Evolutionary conservation across 2,329 filamentous ascomycete species (phyloP).

Genomic region (Coniochaeta sp.): DNA sequence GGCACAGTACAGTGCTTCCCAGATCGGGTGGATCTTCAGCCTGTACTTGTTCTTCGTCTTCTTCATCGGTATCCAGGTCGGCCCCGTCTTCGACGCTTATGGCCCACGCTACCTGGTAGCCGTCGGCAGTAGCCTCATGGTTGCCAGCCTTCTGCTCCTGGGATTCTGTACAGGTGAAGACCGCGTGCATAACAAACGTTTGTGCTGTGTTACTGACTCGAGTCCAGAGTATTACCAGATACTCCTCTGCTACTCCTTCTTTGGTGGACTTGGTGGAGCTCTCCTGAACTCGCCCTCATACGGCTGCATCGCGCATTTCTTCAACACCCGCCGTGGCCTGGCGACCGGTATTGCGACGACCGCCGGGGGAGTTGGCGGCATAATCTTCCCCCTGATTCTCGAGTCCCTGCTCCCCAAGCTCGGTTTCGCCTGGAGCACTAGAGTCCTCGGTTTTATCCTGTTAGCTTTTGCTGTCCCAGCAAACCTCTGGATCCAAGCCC

Average conservation of each 20-base stretch:
- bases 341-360: conserved; percentile 78
- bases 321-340: conserved; percentile 63
- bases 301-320: conserved; percentile 71
- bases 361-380: conserved; percentile 62
- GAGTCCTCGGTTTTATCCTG: conserved; percentile 43
- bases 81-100: conserved; percentile 71
- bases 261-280: conserved; percentile 66
- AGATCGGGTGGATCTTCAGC: conserved; percentile 82
- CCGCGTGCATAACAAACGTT: not conserved
- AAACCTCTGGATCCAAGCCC: conserved; percentile 41
- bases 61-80: conserved; percentile 74
- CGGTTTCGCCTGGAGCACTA: conserved; percentile 41
- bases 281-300: conserved; percentile 73
- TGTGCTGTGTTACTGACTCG: not conserved
- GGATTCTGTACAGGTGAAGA: conserved; percentile 52
- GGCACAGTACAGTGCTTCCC: conserved; percentile 54
- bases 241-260: conserved; percentile 65
- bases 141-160: conserved; percentile 58
- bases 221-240: conserved; percentile 66
- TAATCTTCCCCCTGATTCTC: conserved; percentile 49
- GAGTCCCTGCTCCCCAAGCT: conserved; percentile 36
- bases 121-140: conserved; percentile 53
- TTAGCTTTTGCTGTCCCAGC: conserved; percentile 37
- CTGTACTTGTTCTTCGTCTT: conserved; percentile 76
- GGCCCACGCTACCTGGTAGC: conserved; percentile 64